Conservation (phyloP, 2,329 filamentous ascomycete species). For the Xylaria sp. region DNA sequence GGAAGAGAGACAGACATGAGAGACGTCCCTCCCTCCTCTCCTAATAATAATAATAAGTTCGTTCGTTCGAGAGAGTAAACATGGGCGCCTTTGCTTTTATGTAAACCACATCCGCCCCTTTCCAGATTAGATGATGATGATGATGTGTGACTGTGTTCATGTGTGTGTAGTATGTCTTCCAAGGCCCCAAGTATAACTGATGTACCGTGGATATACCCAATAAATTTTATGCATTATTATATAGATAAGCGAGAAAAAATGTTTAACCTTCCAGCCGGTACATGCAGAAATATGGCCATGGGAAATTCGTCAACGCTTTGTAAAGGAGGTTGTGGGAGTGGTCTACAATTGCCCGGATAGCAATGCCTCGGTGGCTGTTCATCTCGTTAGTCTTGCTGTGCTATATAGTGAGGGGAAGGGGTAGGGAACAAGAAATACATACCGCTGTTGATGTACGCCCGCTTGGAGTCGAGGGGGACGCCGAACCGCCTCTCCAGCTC, state of each 20-base stretch:
- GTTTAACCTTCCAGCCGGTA: slow-evolving; percentile 5
- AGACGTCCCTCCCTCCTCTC: too few species aligned
- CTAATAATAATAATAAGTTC: too few species aligned
- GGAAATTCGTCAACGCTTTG: not conserved
- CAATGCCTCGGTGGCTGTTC: slow-evolving; percentile 73
- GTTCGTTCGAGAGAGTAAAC: too few species aligned
- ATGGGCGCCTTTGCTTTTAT: not conserved
- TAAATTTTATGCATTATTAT: slow-evolving; percentile 10
- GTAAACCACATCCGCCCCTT: not conserved
- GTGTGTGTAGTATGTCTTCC: too few species aligned
- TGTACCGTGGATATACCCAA: not conserved
- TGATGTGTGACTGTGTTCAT: too few species aligned
- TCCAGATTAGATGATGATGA: not conserved
- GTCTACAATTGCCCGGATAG: slow-evolving; percentile 73
- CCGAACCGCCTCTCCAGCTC: slow-evolving; percentile 92
- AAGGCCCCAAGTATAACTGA: not conserved
- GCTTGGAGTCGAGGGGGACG: slow-evolving; percentile 81
- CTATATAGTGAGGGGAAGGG: not conserved
- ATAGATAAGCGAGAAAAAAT: slow-evolving; percentile 1
- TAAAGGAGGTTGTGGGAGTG: not conserved
- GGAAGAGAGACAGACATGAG: too few species aligned
- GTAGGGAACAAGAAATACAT: slow-evolving; percentile 45
- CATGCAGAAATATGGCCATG: not conserved
- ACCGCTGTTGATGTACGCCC: slow-evolving; percentile 93
- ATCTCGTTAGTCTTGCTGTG: slow-evolving; percentile 33